Conservation (phyloP, 345 rosid genomes). For the Geranium rotundifolium region DNA sequence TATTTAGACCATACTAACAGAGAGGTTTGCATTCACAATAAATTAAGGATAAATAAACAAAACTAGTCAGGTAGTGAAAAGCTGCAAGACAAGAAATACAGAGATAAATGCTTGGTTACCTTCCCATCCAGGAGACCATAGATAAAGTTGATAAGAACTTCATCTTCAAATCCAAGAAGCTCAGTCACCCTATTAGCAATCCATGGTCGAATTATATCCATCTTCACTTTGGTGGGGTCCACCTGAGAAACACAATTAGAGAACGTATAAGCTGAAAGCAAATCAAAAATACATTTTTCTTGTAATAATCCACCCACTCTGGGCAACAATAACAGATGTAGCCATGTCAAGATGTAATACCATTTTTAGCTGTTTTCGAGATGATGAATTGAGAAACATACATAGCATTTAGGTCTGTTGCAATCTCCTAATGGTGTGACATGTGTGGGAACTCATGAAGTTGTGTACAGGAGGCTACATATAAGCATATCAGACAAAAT, state of each 20-base stretch:
- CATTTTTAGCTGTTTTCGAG: too few species aligned
- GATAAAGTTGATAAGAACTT: conserved; percentile 92
- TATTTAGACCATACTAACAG: not conserved
- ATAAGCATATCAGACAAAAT: too few species aligned
- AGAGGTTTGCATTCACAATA: not conserved
- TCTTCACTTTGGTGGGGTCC: conserved; percentile 80
- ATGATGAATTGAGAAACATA: too few species aligned
- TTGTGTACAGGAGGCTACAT: too few species aligned
- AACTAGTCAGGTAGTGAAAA: not conserved
- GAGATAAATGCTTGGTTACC: conserved; percentile 24
- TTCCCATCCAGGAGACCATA: conserved; percentile 86
- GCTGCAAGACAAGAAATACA: not conserved
- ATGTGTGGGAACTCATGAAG: too few species aligned
- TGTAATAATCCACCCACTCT: too few species aligned
- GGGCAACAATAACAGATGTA: not conserved
- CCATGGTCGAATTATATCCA: conserved; percentile 94
- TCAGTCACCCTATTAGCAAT: conserved; percentile 85
- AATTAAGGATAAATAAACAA: too few species aligned
- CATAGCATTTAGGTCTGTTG: too few species aligned
- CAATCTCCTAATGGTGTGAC: too few species aligned
- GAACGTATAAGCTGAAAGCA: not conserved
- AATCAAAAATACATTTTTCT: not conserved
- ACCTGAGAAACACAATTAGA: conserved; percentile 30
- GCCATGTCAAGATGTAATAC: not conserved
- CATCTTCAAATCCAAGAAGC: conserved; percentile 95